Base-by-base conservation (phyloP, 805 yeast species). In the Saccharomycopsis sp. region DNA sequence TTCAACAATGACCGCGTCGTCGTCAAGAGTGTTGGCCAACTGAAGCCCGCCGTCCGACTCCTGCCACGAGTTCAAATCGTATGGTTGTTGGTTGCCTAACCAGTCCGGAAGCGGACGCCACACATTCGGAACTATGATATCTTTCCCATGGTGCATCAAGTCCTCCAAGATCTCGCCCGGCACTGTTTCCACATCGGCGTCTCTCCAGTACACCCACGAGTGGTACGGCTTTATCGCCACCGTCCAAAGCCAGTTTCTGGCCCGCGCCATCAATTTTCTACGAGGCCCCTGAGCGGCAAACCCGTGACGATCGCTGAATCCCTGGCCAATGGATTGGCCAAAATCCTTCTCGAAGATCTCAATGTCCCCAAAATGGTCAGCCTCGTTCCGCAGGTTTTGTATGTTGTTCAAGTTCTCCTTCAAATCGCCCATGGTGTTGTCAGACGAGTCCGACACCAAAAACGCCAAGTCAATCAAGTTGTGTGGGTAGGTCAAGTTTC, bases 141-240 rank as follows among this genome's bases (percentile, higher is more conserved):
- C 97, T 56, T 73, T 75, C 57, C 81, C 77, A 59, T 86, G 95
- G 53, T 75, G 82, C 96, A 89, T 89, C 52, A 88, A 65, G 61
- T 88, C 96, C 60, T 88, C 95, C 48, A 88, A 60, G 46, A 88
- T 75, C 1, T 95, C 79, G 1, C 78, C 69, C 4, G 96, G 94
- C 22, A 81, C 76, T 0, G 88, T 78, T 58, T 88, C 95, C n/a
- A 89, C 95, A 60, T 89, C 97, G 9, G 92, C 95, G 64, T 89
- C 97, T 61, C 97, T 69, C 97, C 97, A 89, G 59, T 88, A 87
- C 5, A 89, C 96, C 82, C 88, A 87, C 5, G 94, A 77, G 58
- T 89, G 97, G 58, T 89, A 78, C 1, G 97, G 96, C 58, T 78
- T 80, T 37, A 89, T 60, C 1, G 95, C 94, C 5, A 81, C 86